Evolutionary conservation across 1,284 basidiomycete genomes (phyloP), one percentile per base, ranked within the genome.

Genomic region (Gomphus bonarii): DNA sequence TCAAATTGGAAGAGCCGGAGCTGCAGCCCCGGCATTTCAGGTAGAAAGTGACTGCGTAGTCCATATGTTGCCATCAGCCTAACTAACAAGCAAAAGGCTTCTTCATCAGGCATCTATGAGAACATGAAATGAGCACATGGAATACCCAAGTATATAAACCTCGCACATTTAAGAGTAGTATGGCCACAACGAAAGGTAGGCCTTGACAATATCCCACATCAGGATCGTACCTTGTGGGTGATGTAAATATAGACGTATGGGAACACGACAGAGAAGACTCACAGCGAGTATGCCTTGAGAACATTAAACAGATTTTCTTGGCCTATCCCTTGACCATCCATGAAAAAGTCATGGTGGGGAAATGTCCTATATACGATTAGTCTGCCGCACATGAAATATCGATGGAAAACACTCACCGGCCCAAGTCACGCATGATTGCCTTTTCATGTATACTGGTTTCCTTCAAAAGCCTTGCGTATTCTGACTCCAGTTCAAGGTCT

Each of bases 171-270:
- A 99, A 75, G 20, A 99, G 72, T 18, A 99, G 71, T 25, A 95
- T 89, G 0, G 95, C 97, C 2, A 95, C 95, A 55, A 99, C 85
- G 68, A 99, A 99, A 1, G 93, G 92, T 50, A 97, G 70, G 1
- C 95, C 95, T 72, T 99, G 95, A 62, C 95, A 98, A 66, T 99
- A 99, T 2, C 95, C 95, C 16, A 97, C 95, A 69, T 94, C 88
- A 16, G 88, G 80, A 69, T 99, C 95, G 70, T 95, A 94, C 62
- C 88, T 91, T n/a, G 40, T 54, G 55, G 42, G 53, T 40, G 59
- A 38, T 52, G 20, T 14, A n/a, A 36, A 25, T 6, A 22, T 18
- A 30, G 16, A 30, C n/a, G 11, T 10, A 14, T 3, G 28, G 28
- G 18, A 46, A 25, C 16, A 36, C 18, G 2, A 25, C 20, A 4